These are phyloP conservation scores for Cordyceps fumosorosea DNA, from an alignment of 2,329 filamentous ascomycete species.

Conservation along the genomic window DNA sequence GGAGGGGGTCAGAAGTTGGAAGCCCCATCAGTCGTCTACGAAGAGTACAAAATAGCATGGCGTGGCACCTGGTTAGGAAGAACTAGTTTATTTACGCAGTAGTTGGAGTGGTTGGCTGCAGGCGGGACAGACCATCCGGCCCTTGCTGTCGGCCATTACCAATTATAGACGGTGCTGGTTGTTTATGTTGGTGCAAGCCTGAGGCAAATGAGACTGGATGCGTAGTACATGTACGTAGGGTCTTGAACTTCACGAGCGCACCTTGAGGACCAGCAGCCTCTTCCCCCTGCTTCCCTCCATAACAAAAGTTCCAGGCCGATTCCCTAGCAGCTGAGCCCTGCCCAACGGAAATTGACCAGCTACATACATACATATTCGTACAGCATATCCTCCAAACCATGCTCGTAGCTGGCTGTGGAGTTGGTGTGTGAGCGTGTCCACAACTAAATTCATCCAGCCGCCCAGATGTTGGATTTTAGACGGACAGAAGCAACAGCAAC, in stretches of 20 bases:
- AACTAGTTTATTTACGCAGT: too few relatives aligned
- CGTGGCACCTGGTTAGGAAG: background rate
- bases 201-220: background rate
- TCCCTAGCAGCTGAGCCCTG: conserved; percentile 1
- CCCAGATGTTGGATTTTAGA: background rate
- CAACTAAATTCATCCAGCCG: background rate
- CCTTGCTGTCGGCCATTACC: background rate
- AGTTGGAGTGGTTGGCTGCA: background rate
- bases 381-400: background rate
- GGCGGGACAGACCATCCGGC: background rate
- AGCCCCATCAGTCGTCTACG: background rate
- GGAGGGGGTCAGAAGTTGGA: background rate
- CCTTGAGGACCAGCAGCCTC: background rate
- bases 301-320: conserved; percentile 8
- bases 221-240: too few relatives aligned
- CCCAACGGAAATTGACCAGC: background rate
- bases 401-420: background rate
- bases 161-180: background rate
- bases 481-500: conserved; percentile 10
- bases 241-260: background rate
- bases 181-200: background rate
- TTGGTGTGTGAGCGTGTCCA: background rate
- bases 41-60: too few relatives aligned
- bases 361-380: background rate
- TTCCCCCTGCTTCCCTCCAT: background rate